Conservation (phyloP, 192 early-diverging fungal genomes). For the Spinellus fusiger region DNA sequence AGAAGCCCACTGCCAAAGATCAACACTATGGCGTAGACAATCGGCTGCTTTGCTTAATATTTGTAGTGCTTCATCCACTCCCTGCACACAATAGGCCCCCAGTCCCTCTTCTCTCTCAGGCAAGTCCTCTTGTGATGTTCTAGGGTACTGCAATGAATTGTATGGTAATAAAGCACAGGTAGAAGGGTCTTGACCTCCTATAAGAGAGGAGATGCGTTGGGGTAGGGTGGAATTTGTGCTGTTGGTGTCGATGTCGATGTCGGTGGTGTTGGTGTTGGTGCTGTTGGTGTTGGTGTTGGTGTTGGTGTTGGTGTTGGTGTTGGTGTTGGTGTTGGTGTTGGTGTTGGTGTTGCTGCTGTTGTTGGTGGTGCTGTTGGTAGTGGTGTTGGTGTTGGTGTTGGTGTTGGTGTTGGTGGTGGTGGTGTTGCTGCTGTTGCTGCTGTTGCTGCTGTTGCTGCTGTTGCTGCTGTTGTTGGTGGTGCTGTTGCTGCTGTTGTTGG, state of each 20-base stretch:
- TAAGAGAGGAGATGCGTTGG: too few relatives aligned
- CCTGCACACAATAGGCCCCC: conserved; percentile 15
- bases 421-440: not conserved
- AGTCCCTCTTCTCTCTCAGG: conserved; percentile 10
- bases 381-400: too few relatives aligned
- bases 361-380: too few relatives aligned
- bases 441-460: not conserved
- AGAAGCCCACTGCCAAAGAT: conserved; percentile 18
- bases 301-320: not conserved
- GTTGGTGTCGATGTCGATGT: too few relatives aligned
- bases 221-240: too few relatives aligned
- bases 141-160: too few relatives aligned
- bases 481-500: not conserved
- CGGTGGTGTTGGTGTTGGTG: too few relatives aligned
- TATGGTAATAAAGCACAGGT: too few relatives aligned
- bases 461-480: not conserved
- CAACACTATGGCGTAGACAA: conserved; percentile 20
- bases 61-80: conserved; percentile 19
- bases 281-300: too few relatives aligned
- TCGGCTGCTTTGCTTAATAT: conserved; percentile 19
- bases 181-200: too few relatives aligned
- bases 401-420: too few relatives aligned
- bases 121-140: not conserved
- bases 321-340: not conserved
- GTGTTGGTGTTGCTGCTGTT: too few relatives aligned